These are phyloP conservation scores for Kwoniella pini DNA, from an alignment of 768 basidiomycete species.

Conservation along the genomic window DNA sequence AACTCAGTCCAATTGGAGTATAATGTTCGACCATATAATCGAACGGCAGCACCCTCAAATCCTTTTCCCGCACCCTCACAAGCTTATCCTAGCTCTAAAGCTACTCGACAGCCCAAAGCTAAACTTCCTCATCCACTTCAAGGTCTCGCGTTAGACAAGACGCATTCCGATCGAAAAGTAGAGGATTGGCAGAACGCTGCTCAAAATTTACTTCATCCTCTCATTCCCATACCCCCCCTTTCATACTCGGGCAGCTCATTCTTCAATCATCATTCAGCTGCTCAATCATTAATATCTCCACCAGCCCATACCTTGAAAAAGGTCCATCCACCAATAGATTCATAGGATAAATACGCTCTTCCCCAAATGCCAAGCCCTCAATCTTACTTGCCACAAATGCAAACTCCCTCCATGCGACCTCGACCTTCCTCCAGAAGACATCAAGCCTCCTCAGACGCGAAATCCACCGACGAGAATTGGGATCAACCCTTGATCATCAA, in stretches of 20 bases:
- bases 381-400: slow-evolving; percentile 6
- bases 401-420: background rate
- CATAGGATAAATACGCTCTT: slow-evolving; percentile 6
- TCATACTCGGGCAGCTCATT: background rate
- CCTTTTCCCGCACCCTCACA: background rate
- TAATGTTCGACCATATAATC: slow-evolving; percentile 11
- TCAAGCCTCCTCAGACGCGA: background rate
- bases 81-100: background rate
- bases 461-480: too few relatives aligned
- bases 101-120: background rate
- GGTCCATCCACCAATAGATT: slow-evolving; percentile 7
- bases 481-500: too few relatives aligned
- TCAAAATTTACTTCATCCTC: slow-evolving; percentile 10
- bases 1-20: slow-evolving; percentile 3
- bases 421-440: background rate
- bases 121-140: slow-evolving; percentile 13
- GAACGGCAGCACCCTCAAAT: background rate
- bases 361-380: slow-evolving; percentile 9
- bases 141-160: slow-evolving; percentile 7
- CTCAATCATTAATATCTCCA: slow-evolving; percentile 4
- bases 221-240: background rate
- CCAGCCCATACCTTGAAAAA: background rate
- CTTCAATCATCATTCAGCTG: slow-evolving; percentile 5
- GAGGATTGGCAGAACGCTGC: slow-evolving; percentile 17
- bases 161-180: slow-evolving; percentile 6